These are phyloP conservation scores for Fusarium begoniae DNA, from an alignment of 2,329 filamentous ascomycete species.

Conservation along the genomic window DNA sequence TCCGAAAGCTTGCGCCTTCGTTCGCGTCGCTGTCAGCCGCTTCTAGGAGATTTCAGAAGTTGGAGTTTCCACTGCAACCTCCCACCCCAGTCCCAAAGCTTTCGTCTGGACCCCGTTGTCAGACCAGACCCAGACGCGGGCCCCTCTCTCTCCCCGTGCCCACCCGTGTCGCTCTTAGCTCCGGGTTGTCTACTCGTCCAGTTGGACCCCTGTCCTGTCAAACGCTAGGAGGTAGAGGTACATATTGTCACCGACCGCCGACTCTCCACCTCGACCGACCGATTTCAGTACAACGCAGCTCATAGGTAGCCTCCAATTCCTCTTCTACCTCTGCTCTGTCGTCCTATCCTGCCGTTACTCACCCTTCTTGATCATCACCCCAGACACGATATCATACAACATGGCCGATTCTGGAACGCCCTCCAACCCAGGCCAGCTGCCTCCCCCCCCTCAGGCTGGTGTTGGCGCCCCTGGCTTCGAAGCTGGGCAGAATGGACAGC, in stretches of 20 bases:
- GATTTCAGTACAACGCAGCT: slow-evolving; percentile 36
- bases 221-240: slow-evolving; percentile 38
- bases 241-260: slow-evolving; percentile 42
- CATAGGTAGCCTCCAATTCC: slow-evolving; percentile 41
- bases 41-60: not conserved
- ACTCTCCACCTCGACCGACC: slow-evolving; percentile 43
- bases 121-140: slow-evolving; percentile 21
- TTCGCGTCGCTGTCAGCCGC: not conserved
- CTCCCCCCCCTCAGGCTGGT: slow-evolving; percentile 73
- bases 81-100: slow-evolving; percentile 1
- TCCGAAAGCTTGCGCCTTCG: not conserved
- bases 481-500: slow-evolving; percentile 74
- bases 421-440: slow-evolving; percentile 70
- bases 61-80: slow-evolving; percentile 22
- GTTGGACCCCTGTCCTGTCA: slow-evolving; percentile 40
- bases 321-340: slow-evolving; percentile 34
- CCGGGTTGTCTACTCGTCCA: slow-evolving; percentile 17
- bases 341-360: slow-evolving; percentile 22
- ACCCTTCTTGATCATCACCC: slow-evolving; percentile 23
- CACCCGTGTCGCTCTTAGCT: slow-evolving; percentile 36
- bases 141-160: slow-evolving; percentile 13
- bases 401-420: slow-evolving; percentile 83
- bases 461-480: slow-evolving; percentile 81
- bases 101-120: slow-evolving; percentile 25
- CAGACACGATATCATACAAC: slow-evolving; percentile 43